phyloP scores from a whole-genome alignment of 805 yeast species.

The Lachancea meyersii region DNA sequence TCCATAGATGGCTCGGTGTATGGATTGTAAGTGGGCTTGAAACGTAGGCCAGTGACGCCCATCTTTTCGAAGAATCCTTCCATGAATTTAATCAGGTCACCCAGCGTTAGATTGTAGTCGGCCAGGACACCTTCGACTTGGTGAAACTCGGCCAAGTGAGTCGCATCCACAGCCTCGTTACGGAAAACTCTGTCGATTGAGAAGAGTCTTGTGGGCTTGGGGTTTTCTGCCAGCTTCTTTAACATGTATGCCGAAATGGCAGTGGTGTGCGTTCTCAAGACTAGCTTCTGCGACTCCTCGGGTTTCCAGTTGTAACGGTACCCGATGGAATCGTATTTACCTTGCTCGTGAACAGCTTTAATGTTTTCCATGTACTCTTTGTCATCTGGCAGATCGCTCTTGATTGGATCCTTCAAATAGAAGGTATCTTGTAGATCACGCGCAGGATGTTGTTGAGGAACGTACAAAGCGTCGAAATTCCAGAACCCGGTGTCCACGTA shows the following conservation, averaged over 20 bases:
- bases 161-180: slow-evolving; percentile 98
- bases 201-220: slow-evolving; percentile 85
- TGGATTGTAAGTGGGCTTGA: slow-evolving; percentile 98
- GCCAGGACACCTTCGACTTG: slow-evolving; percentile 99
- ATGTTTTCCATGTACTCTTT: slow-evolving; percentile 69
- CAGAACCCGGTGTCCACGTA: slow-evolving; percentile 98
- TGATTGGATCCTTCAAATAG: slow-evolving; percentile 87
- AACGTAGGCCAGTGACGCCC: slow-evolving; percentile 94
- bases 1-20: slow-evolving; percentile 99
- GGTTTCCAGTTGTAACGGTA: slow-evolving; percentile 97
- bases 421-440: slow-evolving; percentile 98
- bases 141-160: slow-evolving; percentile 98
- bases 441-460: slow-evolving; percentile 99
- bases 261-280: slow-evolving; percentile 95
- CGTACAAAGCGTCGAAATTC: slow-evolving; percentile 95
- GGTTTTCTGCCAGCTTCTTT: slow-evolving; percentile 78
- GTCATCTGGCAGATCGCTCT: slow-evolving; percentile 80
- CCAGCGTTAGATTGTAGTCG: slow-evolving; percentile 88
- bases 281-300: slow-evolving; percentile 84
- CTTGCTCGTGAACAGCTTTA: slow-evolving; percentile 78
- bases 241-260: slow-evolving; percentile 88
- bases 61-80: slow-evolving; percentile 91
- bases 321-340: slow-evolving; percentile 91
- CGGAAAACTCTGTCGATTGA: slow-evolving; percentile 98
- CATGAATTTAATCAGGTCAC: slow-evolving; percentile 97